Percentiles rank a stretch among this genome's conserved stretches.
phyloP scores from a whole-genome alignment of 2,329 filamentous ascomycete species.

The Arthroderma sp. region DNA sequence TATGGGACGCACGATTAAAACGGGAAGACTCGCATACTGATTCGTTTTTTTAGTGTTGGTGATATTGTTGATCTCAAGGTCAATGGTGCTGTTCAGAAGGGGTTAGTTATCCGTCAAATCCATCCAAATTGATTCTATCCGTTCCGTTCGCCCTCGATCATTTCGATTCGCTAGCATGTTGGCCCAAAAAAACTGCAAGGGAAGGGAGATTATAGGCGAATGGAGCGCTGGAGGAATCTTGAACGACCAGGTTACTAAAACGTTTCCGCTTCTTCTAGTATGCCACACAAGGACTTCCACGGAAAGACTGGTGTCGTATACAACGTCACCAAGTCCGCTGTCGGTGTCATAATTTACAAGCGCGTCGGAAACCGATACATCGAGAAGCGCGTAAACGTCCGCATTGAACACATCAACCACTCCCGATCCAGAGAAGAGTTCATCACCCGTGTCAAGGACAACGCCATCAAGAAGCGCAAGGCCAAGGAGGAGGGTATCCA shows the following conservation, averaged over 20 bases:
- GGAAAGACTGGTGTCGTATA: slow-evolving; percentile 97
- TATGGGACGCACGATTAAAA: slow-evolving; percentile 8
- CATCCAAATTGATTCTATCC: background rate
- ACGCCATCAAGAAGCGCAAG: slow-evolving; percentile 83
- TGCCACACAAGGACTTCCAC: slow-evolving; percentile 99
- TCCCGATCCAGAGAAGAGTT: slow-evolving; percentile 97
- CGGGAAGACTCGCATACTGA: background rate
- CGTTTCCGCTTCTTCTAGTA: slow-evolving; percentile 43
- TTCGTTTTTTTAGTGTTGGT: slow-evolving; percentile 57
- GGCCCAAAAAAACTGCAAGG: background rate
- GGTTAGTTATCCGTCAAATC: slow-evolving; percentile 47
- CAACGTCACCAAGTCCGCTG: slow-evolving; percentile 97
- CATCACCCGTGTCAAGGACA: slow-evolving; percentile 89
- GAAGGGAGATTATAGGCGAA: background rate
- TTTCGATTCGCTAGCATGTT: background rate
- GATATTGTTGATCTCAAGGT: slow-evolving; percentile 98
- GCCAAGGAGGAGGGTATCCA: slow-evolving; percentile 80
- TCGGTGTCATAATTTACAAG: slow-evolving; percentile 99
- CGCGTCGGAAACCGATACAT: slow-evolving; percentile 99
- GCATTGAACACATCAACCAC: slow-evolving; percentile 89
- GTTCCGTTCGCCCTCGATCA: background rate
- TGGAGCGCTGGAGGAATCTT: background rate
- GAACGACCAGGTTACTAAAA: background rate
- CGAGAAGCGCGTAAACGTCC: slow-evolving; percentile 99
- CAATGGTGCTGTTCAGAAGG: slow-evolving; percentile 97